These are phyloP conservation scores for Yamadazyma philogaea DNA, from an alignment of 805 yeast genomes.

Conservation along the genomic window DNA sequence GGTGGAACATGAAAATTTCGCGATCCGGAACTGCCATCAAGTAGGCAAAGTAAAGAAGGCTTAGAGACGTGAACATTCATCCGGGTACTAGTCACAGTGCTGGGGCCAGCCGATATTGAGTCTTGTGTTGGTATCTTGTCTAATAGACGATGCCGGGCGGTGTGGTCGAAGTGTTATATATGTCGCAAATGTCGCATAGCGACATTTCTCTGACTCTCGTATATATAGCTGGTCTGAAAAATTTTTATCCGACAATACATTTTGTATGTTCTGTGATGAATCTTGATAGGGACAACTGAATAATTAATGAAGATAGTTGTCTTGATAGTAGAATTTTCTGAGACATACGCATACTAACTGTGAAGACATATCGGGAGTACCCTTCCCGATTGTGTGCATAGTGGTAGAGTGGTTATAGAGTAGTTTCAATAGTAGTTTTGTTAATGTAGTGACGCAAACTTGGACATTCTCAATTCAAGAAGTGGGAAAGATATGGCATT, in stretches of 20 bases:
- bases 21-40: neutral
- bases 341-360: constrained; percentile 5
- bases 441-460: no score
- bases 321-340: constrained; percentile 16
- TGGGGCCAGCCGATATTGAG: no score
- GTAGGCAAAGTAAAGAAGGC: neutral
- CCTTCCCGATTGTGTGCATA: no score
- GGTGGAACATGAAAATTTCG: constrained; percentile 35
- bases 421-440: no score
- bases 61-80: neutral
- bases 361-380: neutral
- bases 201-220: neutral
- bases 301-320: constrained; percentile 12
- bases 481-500: no score
- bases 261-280: constrained; percentile 13
- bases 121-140: no score
- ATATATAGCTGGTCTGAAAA: neutral
- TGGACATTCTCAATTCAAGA: no score
- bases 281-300: constrained; percentile 19
- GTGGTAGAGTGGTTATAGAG: no score
- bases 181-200: neutral
- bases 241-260: neutral
- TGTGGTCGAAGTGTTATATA: no score
- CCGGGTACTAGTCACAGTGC: no score
- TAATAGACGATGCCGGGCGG: no score